These are phyloP conservation scores for Didymella lethalis DNA, from an alignment of 2,329 filamentous ascomycete genomes.

Conservation along the genomic window DNA sequence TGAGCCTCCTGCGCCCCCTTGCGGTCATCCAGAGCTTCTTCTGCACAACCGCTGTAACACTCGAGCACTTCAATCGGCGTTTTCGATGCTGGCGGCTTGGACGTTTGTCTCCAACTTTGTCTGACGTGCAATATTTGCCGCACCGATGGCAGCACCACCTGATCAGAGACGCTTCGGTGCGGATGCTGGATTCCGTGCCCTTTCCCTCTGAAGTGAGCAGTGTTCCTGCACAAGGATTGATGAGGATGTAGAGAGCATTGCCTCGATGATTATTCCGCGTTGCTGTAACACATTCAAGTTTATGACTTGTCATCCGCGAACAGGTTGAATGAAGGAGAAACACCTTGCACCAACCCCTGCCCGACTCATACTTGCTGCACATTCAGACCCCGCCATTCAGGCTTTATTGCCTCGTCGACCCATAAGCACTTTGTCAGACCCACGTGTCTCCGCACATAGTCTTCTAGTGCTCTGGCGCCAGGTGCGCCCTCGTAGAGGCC, in stretches of 20 bases:
- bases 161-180: background rate
- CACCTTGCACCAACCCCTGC: background rate
- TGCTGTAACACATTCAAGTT: background rate
- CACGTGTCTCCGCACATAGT: constrained; percentile 64
- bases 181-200: background rate
- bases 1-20: background rate
- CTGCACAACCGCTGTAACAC: background rate
- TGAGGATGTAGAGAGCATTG: background rate
- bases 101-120: constrained; percentile 3
- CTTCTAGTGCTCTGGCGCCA: constrained; percentile 63
- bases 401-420: constrained; percentile 58
- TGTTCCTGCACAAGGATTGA: background rate
- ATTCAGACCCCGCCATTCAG: constrained; percentile 57
- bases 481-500: constrained; percentile 66
- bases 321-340: background rate
- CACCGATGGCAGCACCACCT: constrained; percentile 9
- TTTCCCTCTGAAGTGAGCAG: background rate
- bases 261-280: no score
- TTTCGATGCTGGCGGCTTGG: constrained; percentile 5
- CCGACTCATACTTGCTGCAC: constrained; percentile 12
- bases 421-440: constrained; percentile 63
- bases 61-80: constrained; percentile 5
- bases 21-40: background rate
- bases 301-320: background rate
- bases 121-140: constrained; percentile 8